These are phyloP conservation scores for Cercophora samala DNA, from an alignment of 495 filamentous ascomycete genomes.

Conservation along the genomic window DNA sequence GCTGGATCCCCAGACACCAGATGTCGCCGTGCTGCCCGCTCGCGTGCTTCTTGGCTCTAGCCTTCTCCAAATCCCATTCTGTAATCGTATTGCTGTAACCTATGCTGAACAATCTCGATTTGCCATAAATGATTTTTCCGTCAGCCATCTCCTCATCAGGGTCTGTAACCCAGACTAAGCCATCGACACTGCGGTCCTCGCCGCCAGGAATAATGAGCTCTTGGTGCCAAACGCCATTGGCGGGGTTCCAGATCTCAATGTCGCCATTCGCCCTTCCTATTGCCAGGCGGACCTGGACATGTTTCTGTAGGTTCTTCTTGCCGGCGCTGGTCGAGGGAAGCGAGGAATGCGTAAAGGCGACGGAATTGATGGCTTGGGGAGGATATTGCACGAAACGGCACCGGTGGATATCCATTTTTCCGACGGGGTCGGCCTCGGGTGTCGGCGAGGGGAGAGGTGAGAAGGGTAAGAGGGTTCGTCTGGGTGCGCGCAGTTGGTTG, in stretches of 20 bases:
- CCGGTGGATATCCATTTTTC: constrained; percentile 88
- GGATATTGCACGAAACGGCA: constrained; percentile 96
- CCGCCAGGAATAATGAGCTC: constrained; percentile 83
- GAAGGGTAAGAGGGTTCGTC: neutral
- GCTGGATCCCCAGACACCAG: constrained; percentile 94
- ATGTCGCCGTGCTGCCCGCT: constrained; percentile 94
- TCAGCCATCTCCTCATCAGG: constrained; percentile 62
- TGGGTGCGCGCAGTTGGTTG: neutral
- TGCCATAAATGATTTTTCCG: constrained; percentile 61
- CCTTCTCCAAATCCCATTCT: constrained; percentile 86
- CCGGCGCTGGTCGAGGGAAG: constrained; percentile 58
- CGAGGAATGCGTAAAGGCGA: constrained; percentile 85
- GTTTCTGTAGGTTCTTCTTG: constrained; percentile 48
- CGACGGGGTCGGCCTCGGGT: constrained; percentile 23
- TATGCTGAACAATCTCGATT: constrained; percentile 89
- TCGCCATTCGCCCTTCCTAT: constrained; percentile 92
- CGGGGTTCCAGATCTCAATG: constrained; percentile 97
- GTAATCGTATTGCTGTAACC: constrained; percentile 89
- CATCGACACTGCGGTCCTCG: constrained; percentile 82
- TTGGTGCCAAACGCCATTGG: constrained; percentile 81
- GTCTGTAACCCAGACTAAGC: constrained; percentile 88
- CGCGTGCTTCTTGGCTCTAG: constrained; percentile 70
- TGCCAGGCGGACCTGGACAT: constrained; percentile 63
- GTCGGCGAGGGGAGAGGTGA: constrained; percentile 7
- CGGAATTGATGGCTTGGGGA: constrained; percentile 84